These are phyloP conservation scores for Asterella californica DNA, from an alignment of 225 moss, liverwort and hornwort species.

Conservation along the genomic window DNA sequence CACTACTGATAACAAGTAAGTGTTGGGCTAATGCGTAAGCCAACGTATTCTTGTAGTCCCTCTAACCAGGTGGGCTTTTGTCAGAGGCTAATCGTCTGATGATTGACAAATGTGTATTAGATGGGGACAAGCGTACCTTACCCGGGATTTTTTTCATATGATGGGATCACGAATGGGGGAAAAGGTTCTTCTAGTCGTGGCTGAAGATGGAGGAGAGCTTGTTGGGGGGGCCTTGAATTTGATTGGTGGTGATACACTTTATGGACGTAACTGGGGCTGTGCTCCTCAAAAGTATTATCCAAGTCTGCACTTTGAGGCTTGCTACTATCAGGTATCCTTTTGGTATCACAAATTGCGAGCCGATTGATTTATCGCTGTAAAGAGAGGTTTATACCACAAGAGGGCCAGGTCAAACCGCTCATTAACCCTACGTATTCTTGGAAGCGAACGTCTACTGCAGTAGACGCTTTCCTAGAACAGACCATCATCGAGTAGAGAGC, in stretches of 20 bases:
- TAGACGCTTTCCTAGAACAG: background rate
- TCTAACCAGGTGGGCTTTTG: background rate
- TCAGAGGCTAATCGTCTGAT: background rate
- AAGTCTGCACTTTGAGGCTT: constrained; percentile 94
- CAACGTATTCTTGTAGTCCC: background rate
- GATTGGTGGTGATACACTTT: constrained; percentile 93
- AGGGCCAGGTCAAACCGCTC: background rate
- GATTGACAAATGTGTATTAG: constrained; percentile 33
- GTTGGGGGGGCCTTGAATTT: constrained; percentile 96
- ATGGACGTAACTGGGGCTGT: constrained; percentile 98
- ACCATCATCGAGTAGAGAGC: background rate
- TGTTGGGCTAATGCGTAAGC: background rate
- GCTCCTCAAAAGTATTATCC: constrained; percentile 73
- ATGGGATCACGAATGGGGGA: constrained; percentile 96
- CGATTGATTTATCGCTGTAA: too few relatives aligned
- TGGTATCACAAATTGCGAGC: too few relatives aligned
- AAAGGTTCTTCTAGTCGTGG: constrained; percentile 81
- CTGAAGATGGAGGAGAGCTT: constrained; percentile 81
- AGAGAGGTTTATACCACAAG: too few relatives aligned
- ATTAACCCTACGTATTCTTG: background rate
- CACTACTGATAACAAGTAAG: constrained; percentile 97
- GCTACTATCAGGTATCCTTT: constrained; percentile 81
- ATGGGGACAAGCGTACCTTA: constrained; percentile 99
- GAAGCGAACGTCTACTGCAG: background rate
- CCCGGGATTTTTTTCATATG: constrained; percentile 91